Conservation (phyloP, 345 rosid species). For the Linum tenue region DNA sequence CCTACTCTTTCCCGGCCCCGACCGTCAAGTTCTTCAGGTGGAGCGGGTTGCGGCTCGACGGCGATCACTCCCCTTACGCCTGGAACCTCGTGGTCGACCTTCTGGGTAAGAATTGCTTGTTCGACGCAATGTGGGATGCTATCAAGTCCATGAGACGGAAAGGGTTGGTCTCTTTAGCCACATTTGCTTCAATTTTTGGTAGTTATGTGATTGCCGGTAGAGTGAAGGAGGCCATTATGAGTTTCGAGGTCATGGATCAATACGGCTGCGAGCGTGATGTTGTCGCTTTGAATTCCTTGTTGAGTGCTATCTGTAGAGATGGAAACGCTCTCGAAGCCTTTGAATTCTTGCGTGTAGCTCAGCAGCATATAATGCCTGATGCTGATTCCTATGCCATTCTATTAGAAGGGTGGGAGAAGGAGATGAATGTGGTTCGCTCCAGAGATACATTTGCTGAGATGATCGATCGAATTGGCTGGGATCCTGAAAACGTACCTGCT, state of each 20-base stretch:
- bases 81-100: slow-evolving; percentile 68
- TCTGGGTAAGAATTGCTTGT: slow-evolving; percentile 43
- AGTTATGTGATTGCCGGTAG: slow-evolving; percentile 37
- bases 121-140: slow-evolving; percentile 72
- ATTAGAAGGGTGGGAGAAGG: slow-evolving; percentile 61
- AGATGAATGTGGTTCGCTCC: slow-evolving; percentile 26
- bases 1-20: slow-evolving; percentile 42
- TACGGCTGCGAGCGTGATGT: slow-evolving; percentile 35
- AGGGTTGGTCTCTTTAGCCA: slow-evolving; percentile 43
- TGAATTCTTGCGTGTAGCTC: slow-evolving; percentile 30
- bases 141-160: slow-evolving; percentile 40
- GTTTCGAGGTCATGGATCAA: slow-evolving; percentile 49
- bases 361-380: slow-evolving; percentile 36
- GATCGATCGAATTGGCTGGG: slow-evolving; percentile 49
- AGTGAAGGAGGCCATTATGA: slow-evolving; percentile 33
- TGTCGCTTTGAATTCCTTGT: slow-evolving; percentile 43
- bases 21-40: slow-evolving; percentile 62
- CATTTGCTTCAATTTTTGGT: slow-evolving; percentile 55
- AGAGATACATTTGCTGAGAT: slow-evolving; percentile 33
- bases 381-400: slow-evolving; percentile 43
- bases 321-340: slow-evolving; percentile 32
- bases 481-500: slow-evolving; percentile 42
- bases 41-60: slow-evolving; percentile 38
- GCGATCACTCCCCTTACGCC: slow-evolving; percentile 47
- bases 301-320: slow-evolving; percentile 59